phyloP scores from a whole-genome alignment of 805 yeast genomes.

The Candida silvicultrix region DNA sequence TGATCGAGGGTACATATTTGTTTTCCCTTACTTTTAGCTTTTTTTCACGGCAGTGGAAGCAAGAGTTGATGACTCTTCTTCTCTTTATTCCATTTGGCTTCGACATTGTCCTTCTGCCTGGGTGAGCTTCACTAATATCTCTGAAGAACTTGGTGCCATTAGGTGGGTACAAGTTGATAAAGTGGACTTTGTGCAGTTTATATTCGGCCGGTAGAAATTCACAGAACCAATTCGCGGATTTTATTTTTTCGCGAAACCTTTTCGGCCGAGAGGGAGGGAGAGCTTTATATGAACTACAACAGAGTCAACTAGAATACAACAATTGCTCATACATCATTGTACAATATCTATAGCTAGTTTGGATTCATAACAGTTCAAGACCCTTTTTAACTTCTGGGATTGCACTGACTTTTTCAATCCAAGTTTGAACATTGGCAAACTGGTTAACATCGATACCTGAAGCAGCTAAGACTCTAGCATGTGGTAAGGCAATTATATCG shows the following conservation, averaged over 20 bases:
- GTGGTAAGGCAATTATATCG: slow-evolving; percentile 42
- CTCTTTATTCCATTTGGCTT: neutral
- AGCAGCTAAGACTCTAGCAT: slow-evolving; percentile 5
- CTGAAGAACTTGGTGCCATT: no score
- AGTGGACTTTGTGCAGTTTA: no score
- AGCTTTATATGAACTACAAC: no score
- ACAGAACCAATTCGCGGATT: no score
- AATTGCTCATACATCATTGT: no score
- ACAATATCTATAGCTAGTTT: no score
- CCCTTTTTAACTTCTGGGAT: neutral
- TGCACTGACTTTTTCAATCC: neutral
- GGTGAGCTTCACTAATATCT: no score
- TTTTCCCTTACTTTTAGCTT: neutral
- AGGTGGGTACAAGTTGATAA: no score
- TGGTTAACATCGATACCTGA: neutral
- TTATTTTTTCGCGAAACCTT: no score
- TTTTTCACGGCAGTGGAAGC: neutral
- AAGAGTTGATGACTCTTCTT: neutral
- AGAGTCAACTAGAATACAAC: no score
- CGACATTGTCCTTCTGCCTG: neutral
- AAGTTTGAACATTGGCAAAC: neutral
- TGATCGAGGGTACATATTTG: no score
- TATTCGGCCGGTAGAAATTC: no score
- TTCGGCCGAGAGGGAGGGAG: neutral
- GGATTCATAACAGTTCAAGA: neutral